Evolutionary conservation across 208 protist genomes (phyloP).

Genomic region (Strigomonas galati): DNA sequence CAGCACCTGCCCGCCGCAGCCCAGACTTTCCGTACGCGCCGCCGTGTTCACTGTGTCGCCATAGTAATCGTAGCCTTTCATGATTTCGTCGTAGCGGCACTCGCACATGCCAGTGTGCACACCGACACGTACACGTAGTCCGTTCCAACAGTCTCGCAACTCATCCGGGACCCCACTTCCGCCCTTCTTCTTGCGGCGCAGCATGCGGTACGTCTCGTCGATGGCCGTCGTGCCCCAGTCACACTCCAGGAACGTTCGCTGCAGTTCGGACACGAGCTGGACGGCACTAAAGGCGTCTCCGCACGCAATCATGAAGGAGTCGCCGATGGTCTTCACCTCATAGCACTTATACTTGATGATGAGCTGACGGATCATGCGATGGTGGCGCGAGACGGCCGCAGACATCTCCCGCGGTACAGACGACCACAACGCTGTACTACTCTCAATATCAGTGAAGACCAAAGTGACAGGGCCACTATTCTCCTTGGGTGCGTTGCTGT

Average conservation of each 20-base stretch:
- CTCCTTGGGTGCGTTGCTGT: slow-evolving; percentile 53
- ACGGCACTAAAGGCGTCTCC: slow-evolving; percentile 29
- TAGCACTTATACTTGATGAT: slow-evolving; percentile 59
- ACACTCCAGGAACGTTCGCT: slow-evolving; percentile 33
- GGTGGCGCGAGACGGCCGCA: slow-evolving; percentile 37
- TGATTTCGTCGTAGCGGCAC: slow-evolving; percentile 22
- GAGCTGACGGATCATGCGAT: slow-evolving; percentile 46
- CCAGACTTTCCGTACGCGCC: slow-evolving; percentile 49
- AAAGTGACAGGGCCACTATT: slow-evolving; percentile 35
- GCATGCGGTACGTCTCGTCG: slow-evolving; percentile 24
- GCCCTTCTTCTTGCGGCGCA: slow-evolving; percentile 15
- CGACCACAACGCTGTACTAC: slow-evolving; percentile 58
- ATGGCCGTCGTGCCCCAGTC: slow-evolving; percentile 51
- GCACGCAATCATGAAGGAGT: slow-evolving; percentile 78
- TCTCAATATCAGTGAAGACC: slow-evolving; percentile 70
- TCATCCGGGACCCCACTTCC: slow-evolving; percentile 12
- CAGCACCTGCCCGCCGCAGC: slow-evolving; percentile 52
- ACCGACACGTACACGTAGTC: slow-evolving; percentile 30
- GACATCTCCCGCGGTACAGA: slow-evolving; percentile 38
- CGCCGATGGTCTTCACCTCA: slow-evolving; percentile 75
- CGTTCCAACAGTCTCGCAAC: background rate
- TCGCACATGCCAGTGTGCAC: slow-evolving; percentile 28
- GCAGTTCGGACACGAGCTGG: slow-evolving; percentile 40
- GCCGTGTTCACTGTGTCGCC: slow-evolving; percentile 64
- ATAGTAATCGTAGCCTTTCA: slow-evolving; percentile 67